Conservation (phyloP, 192 early-diverging fungal species). For the Phycomyces nitens region DNA sequence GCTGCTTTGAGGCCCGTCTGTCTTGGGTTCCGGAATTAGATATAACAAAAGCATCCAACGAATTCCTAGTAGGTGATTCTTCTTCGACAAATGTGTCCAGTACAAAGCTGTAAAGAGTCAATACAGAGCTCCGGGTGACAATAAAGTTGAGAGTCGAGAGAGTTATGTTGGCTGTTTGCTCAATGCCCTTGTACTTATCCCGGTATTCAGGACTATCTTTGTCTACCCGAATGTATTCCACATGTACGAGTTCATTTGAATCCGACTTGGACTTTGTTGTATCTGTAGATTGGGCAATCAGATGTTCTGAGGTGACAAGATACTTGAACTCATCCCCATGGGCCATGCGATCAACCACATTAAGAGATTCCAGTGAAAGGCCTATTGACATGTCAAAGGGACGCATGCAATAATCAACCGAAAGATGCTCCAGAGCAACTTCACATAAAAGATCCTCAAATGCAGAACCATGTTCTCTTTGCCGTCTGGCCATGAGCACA, state of each 20-base stretch:
- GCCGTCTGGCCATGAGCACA: constrained; percentile 54
- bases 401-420: constrained; percentile 63
- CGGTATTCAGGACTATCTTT: constrained; percentile 68
- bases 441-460: constrained; percentile 58
- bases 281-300: neutral
- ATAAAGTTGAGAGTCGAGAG: constrained; percentile 78
- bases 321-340: constrained; percentile 53
- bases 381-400: constrained; percentile 73
- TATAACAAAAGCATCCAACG: neutral
- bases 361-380: constrained; percentile 74
- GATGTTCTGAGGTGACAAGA: constrained; percentile 50
- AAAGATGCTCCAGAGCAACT: constrained; percentile 66
- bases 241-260: constrained; percentile 60
- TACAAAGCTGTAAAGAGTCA: constrained; percentile 83
- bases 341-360: constrained; percentile 68
- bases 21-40: constrained; percentile 19
- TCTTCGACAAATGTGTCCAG: constrained; percentile 62
- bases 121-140: constrained; percentile 78
- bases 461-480: constrained; percentile 5
- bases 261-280: constrained; percentile 29
- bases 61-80: constrained; percentile 1
- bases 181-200: constrained; percentile 69
- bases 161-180: constrained; percentile 78
- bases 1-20: neutral
- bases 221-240: constrained; percentile 73